A percentile compares a stretch with the other conserved stretches of the same genome.
Conservation (phyloP, 495 filamentous ascomycete species). For the Barbatosphaeria neglecta region DNA sequence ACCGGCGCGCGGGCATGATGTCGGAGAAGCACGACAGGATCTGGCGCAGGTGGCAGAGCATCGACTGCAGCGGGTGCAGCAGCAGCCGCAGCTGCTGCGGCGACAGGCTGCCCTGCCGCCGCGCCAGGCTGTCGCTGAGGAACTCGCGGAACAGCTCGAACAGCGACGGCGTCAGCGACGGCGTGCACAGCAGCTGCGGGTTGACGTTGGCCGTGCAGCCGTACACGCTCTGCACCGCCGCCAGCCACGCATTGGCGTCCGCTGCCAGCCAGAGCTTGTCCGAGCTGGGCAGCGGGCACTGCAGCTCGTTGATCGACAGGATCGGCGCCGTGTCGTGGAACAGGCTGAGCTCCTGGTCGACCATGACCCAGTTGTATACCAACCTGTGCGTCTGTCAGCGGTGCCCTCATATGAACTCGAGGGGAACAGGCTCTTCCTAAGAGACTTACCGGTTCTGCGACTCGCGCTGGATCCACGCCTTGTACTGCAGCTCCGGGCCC, state of each 20-base stretch:
- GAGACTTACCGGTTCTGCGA: conserved; percentile 45
- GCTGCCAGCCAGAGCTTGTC: conserved; percentile 40
- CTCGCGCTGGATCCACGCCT: conserved; percentile 45
- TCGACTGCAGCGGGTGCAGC: conserved; percentile 39
- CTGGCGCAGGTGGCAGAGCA: conserved; percentile 36
- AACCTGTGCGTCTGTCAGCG: conserved; percentile 28
- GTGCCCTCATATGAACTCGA: neutral
- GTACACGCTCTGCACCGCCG: conserved; percentile 37
- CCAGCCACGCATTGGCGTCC: conserved; percentile 34
- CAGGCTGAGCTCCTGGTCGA: conserved; percentile 52
- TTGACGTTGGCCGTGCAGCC: conserved; percentile 20
- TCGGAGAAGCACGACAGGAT: conserved; percentile 36
- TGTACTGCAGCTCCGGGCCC: conserved; percentile 39
- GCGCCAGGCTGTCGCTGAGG: conserved; percentile 29
- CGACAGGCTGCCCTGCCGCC: conserved; percentile 21
- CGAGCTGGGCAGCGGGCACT: conserved; percentile 43
- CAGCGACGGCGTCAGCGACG: conserved; percentile 36
- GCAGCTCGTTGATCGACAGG: conserved; percentile 46
- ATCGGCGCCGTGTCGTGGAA: conserved; percentile 49
- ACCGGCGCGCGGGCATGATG: conserved; percentile 15
- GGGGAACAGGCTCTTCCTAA: no score
- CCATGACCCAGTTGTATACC: conserved; percentile 55
- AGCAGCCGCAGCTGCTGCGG: conserved; percentile 38
- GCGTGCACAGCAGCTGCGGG: conserved; percentile 24
- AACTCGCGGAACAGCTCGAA: conserved; percentile 46